Conservation (phyloP, 345 rosid genomes). For the Odontarrhena argentea region DNA sequence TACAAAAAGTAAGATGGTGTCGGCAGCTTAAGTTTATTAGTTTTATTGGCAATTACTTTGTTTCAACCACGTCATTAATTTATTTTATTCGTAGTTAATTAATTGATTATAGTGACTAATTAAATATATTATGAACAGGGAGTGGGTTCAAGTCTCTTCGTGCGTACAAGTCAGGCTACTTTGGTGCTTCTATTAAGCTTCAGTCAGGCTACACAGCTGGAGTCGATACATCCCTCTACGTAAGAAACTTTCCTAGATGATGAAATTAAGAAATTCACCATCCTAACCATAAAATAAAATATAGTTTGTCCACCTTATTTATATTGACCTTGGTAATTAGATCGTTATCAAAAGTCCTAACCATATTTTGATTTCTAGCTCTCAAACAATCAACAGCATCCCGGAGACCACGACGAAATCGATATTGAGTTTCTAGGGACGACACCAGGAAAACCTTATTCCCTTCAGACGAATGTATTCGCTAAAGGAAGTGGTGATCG, state of each 20-base stretch:
- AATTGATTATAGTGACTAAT: conserved; percentile 2
- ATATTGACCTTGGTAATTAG: not conserved
- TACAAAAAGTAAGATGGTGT: not conserved
- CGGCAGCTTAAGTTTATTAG: conserved; percentile 24
- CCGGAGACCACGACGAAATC: conserved; percentile 84
- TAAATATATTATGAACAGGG: conserved; percentile 50
- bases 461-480: conserved; percentile 87
- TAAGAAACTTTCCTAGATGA: conserved; percentile 35
- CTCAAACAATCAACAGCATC: conserved; percentile 80
- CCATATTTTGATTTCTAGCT: conserved; percentile 50
- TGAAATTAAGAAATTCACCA: not conserved
- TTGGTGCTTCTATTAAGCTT: conserved; percentile 80
- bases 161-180: conserved; percentile 73
- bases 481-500: conserved; percentile 91
- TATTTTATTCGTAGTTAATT: not conserved
- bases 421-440: conserved; percentile 94
- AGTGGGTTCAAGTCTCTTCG: conserved; percentile 87
- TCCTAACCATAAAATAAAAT: too few species aligned
- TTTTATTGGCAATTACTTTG: not conserved
- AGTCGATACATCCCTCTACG: conserved; percentile 80
- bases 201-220: conserved; percentile 96
- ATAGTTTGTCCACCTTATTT: not conserved
- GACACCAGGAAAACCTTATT: conserved; percentile 66
- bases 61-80: not conserved
- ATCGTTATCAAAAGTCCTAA: not conserved